These are phyloP conservation scores for Psilocybe azurescens DNA, from an alignment of 768 basidiomycete species.

Conservation along the genomic window DNA sequence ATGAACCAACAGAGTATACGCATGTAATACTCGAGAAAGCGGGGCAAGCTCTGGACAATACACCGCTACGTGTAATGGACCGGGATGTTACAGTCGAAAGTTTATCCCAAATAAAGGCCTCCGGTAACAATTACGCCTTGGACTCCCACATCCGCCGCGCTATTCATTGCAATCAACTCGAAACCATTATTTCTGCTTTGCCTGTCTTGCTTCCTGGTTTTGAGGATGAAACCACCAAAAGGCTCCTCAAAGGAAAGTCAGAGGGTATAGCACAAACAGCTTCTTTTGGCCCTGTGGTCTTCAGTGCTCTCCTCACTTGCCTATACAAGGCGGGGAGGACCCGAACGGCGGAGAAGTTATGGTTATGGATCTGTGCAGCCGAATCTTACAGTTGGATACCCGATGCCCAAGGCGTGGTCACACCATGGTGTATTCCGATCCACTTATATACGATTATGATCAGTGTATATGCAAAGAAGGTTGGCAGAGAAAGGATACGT, in stretches of 20 bases:
- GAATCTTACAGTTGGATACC: conserved; percentile 54
- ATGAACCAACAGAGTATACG: neutral
- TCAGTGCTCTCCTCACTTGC: conserved; percentile 63
- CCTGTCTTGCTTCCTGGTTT: conserved; percentile 63
- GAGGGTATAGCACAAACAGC: no score
- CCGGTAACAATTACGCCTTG: conserved; percentile 52
- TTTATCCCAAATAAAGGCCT: neutral
- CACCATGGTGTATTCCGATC: conserved; percentile 69
- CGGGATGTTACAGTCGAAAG: conserved; percentile 2
- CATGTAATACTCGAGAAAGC: neutral
- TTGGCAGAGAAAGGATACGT: conserved; percentile 18
- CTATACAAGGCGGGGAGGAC: conserved; percentile 59
- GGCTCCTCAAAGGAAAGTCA: conserved; percentile 8
- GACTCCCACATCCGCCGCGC: conserved; percentile 58
- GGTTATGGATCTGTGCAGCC: conserved; percentile 63
- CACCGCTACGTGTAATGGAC: neutral
- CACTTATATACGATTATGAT: conserved; percentile 79
- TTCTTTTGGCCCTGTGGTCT: conserved; percentile 61
- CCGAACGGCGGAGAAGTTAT: conserved; percentile 66
- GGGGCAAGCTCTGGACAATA: neutral
- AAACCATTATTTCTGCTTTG: conserved; percentile 51
- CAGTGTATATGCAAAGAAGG: conserved; percentile 57
- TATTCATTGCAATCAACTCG: conserved; percentile 50
- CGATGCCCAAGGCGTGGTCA: conserved; percentile 4
- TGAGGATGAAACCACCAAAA: neutral